Percentiles rank a stretch among this genome's conserved stretches.
Conservation (phyloP, 2,329 filamentous ascomycete species). For the Aspergillus thermomutatus region DNA sequence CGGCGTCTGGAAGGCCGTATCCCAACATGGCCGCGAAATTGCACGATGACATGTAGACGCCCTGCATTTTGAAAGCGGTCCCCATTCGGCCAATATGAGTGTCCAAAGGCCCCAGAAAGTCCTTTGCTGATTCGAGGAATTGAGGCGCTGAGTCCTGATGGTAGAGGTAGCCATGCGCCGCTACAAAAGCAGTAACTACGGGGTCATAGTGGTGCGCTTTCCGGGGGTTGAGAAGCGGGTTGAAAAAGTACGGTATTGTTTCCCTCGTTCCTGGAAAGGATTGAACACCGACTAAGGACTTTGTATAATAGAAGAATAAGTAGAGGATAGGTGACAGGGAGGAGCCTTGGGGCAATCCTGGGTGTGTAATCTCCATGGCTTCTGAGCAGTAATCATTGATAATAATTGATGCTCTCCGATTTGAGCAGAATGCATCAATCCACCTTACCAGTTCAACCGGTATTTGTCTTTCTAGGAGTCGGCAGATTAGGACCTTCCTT, state of each 20-base stretch:
- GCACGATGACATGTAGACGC: conserved; percentile 52
- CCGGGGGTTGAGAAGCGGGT: conserved; percentile 45
- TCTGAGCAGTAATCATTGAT: too few relatives aligned
- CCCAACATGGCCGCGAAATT: conserved; percentile 56
- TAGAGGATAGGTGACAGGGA: too few relatives aligned
- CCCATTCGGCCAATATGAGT: conserved; percentile 47
- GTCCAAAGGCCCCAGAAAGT: conserved; percentile 46
- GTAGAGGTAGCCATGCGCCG: conserved; percentile 52
- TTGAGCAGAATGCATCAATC: too few relatives aligned
- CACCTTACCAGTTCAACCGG: too few relatives aligned
- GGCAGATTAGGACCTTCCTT: too few relatives aligned
- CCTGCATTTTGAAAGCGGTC: conserved; percentile 51
- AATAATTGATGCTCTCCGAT: too few relatives aligned
- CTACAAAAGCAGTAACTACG: conserved; percentile 51
- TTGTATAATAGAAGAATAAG: conserved; percentile 60
- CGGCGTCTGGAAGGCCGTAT: conserved; percentile 46
- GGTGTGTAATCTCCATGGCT: too few relatives aligned
- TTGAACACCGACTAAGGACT: conserved; percentile 53
- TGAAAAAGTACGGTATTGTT: conserved; percentile 55
- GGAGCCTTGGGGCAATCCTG: too few relatives aligned
- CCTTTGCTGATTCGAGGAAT: conserved; percentile 37
- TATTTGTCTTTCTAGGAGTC: too few relatives aligned
- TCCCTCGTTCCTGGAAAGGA: conserved; percentile 56
- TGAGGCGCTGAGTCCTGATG: conserved; percentile 29
- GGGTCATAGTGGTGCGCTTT: conserved; percentile 29